Evolutionary conservation across 2,329 filamentous ascomycete genomes (phyloP), one percentile per base, ranked within the genome.

Genomic region (Zasmidium cellare): DNA sequence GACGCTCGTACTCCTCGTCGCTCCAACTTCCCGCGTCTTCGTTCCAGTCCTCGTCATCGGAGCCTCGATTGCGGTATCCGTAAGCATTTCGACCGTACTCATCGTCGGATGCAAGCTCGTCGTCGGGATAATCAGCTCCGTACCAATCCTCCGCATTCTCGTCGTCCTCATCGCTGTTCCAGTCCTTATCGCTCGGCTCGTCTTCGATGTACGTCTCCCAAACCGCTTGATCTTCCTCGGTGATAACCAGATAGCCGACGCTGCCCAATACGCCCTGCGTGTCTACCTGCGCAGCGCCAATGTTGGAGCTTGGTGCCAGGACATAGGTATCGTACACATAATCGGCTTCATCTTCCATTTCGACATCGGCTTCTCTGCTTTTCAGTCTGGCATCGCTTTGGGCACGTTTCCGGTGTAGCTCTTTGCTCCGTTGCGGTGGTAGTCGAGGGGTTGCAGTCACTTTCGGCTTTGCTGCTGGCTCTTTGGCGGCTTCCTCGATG

Each of bases 101-200:
- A 63, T 89, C 86, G 65, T 91, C 88, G 16, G 85, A 87, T 46
- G 85, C 87, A 14, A 91, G 81, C 70, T 92, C 89, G 54, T 92
- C 89, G 61, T 92, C 89, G 0, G 89, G 89, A 65, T 92, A 92
- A 71, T 92, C 89, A 54, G 88, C 87, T 2, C 86, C 85, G 69
- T 92, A 91, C 73, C 91, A 87, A 67, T 91, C 88, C 70, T 92
- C 89, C 35, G 89, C 87, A 68, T 87, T 87, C 38, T 84, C 84
- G 63, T 87, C 84, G 23, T 84, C 83, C 60, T 86, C 84, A 58
- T 87, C 85, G 31, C 79, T 84, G 61, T 84, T 79, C 74, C 80
- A 84, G 47, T 80, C 78, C 46, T 80, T 67, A 28, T 74, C 78
- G 47, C 81, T 82, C 16, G 74, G 74, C 12, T 81, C 79, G 14